Percentiles rank a stretch among this genome's conserved stretches.
Conservation (phyloP, 768 basidiomycete species). For the Scleroderma citrinum region DNA sequence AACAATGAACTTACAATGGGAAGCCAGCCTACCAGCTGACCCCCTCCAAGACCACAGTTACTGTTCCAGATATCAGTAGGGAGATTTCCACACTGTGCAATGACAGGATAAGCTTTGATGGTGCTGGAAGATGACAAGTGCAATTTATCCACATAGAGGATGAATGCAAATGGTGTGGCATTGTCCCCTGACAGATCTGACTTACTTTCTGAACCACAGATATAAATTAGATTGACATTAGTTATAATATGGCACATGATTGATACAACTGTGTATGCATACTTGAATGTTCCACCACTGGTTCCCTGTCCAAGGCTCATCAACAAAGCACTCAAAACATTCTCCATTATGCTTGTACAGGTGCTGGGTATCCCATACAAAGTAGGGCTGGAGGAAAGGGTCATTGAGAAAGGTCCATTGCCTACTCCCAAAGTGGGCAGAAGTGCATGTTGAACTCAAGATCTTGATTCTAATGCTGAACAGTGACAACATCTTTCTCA, state of each 20-base stretch:
- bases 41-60: neutral
- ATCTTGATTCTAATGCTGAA: too few species aligned
- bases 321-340: neutral
- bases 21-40: constrained; percentile 4
- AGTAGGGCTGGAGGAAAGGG: too few species aligned
- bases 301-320: constrained; percentile 3
- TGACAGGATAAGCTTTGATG: constrained; percentile 33
- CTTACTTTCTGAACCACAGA: too few species aligned
- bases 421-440: too few species aligned
- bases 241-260: too few species aligned
- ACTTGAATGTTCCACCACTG: constrained; percentile 34
- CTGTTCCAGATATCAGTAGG: constrained; percentile 29
- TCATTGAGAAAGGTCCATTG: too few species aligned
- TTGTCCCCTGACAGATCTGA: neutral
- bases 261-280: neutral
- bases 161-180: constrained; percentile 26
- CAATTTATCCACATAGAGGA: constrained; percentile 37
- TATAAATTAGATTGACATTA: too few species aligned
- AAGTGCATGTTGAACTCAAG: too few species aligned
- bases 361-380: too few species aligned
- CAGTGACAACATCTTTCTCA: too few species aligned
- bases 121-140: constrained; percentile 33
- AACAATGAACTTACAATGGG: too few species aligned
- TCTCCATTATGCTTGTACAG: constrained; percentile 23
- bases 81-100: constrained; percentile 27